Evolutionary conservation across 2,329 filamentous ascomycete species (phyloP), one percentile per base, ranked within the genome.

Genomic region (Diaporthe longicolla): DNA sequence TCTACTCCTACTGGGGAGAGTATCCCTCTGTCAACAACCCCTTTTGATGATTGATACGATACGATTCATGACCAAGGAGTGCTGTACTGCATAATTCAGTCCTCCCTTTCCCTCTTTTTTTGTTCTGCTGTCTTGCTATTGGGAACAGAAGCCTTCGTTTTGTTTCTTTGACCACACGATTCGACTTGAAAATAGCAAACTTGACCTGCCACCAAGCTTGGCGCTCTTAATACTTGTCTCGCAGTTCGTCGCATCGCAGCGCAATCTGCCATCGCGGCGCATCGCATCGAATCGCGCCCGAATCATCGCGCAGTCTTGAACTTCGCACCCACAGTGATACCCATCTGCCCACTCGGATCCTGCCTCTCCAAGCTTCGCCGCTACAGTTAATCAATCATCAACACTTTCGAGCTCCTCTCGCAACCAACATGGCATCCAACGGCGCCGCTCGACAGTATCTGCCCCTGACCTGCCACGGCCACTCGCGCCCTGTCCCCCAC

Each of bases 401-500:
- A 10, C 45, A 40, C 37, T n/a, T 24, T 29, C 35, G 24, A 19
- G 37, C 40, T 13, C 48, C n/a, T 37, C 71, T 35, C 24, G 45
- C 35, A 19, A 63, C 63, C 58, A 73, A 55, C 59, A 84, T 83
- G 82, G 77, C 80, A 45, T 40, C 73, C 78, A 17, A 73, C 45
- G 65, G 68, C 48, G 72, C 70, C 45, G 78, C 82, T 74, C 86
- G 88, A 70, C 88, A 89, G 82, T 94, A 95, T 73, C 95, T 98
- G 71, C 95, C 95, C 73, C 86, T 98, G 82, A 98, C 95, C 77
- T 98, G 95, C 84, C 95, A 98, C 83, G 95, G 95, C 76, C 95
- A 98, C 83, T 97, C 95, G 70, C 92, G 95, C 74, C 95, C 95
- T 1, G 95, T 98, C 70, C 95, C 95, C 9, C 95, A 98, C 83